Percentiles rank a stretch among this genome's conserved stretches.
Evolutionary conservation across 345 rosid species (phyloP).

Genomic region (Hibiscus syriacus): DNA sequence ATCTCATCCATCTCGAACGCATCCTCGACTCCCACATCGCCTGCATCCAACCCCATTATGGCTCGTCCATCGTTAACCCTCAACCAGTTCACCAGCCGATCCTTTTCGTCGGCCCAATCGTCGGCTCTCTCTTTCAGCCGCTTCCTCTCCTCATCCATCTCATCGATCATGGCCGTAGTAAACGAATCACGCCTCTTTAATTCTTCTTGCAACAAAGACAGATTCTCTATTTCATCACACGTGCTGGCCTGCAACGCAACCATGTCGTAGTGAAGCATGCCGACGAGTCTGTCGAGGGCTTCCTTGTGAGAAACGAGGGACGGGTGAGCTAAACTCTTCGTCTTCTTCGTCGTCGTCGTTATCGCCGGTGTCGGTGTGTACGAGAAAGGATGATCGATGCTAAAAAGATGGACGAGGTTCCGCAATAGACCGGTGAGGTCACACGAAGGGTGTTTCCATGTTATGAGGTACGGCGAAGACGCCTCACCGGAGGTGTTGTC

Average conservation of each 20-base stretch:
- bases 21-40: too few relatives aligned
- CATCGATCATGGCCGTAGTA: conserved; percentile 12
- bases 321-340: conserved; percentile 20
- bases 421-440: conserved; percentile 36
- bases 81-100: conserved; percentile 36
- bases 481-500: conserved; percentile 36
- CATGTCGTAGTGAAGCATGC: conserved; percentile 48
- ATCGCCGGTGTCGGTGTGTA: background rate
- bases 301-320: conserved; percentile 39
- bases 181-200: conserved; percentile 20
- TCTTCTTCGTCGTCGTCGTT: background rate
- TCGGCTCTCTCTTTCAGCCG: conserved; percentile 22
- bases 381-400: conserved; percentile 47
- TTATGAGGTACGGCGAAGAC: conserved; percentile 34
- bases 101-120: conserved; percentile 18
- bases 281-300: conserved; percentile 58
- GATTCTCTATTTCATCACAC: conserved; percentile 33
- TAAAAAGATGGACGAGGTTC: conserved; percentile 42
- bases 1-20: conserved; percentile 29
- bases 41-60: background rate
- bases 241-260: conserved; percentile 15
- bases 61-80: conserved; percentile 22
- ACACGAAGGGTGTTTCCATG: conserved; percentile 49
- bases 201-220: conserved; percentile 29
- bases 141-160: conserved; percentile 32